These are phyloP conservation scores for Herpetomonas samuelpessoai DNA, from an alignment of 208 protist genomes.

Conservation along the genomic window DNA sequence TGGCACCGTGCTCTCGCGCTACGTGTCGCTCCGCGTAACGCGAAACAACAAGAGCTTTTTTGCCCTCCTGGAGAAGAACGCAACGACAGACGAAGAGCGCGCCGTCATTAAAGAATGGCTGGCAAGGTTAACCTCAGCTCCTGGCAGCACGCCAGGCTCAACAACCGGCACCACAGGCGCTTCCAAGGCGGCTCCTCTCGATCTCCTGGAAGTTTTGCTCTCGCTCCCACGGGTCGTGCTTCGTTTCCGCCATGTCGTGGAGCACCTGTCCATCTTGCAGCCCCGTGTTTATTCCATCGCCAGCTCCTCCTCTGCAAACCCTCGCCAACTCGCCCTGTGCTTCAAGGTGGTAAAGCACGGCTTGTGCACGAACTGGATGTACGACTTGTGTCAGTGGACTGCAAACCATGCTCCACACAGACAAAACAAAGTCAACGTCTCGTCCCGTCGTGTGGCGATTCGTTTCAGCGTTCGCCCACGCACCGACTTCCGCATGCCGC, in stretches of 20 bases:
- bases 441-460: slow-evolving; percentile 24
- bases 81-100: slow-evolving; percentile 9
- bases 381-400: slow-evolving; percentile 38
- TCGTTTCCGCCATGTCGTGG: slow-evolving; percentile 56
- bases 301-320: slow-evolving; percentile 45
- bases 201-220: slow-evolving; percentile 30
- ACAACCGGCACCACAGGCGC: background rate
- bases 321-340: slow-evolving; percentile 64
- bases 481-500: slow-evolving; percentile 65
- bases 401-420: slow-evolving; percentile 8
- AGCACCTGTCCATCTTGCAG: slow-evolving; percentile 65
- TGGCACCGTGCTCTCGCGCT: slow-evolving; percentile 31
- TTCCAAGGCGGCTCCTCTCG: slow-evolving; percentile 12
- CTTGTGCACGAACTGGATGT: slow-evolving; percentile 58
- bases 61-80: slow-evolving; percentile 17
- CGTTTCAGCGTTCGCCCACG: slow-evolving; percentile 29
- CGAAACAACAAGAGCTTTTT: slow-evolving; percentile 21
- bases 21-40: slow-evolving; percentile 42
- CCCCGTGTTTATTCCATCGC: slow-evolving; percentile 92
- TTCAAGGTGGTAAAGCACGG: slow-evolving; percentile 76
- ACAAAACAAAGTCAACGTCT: slow-evolving; percentile 4
- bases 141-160: too few species aligned
- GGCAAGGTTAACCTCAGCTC: background rate
- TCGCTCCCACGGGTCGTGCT: slow-evolving; percentile 9
- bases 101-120: slow-evolving; percentile 11